Percentiles rank a stretch among this genome's conserved stretches.
These are phyloP conservation scores for Nicotiana noctiflora DNA, from an alignment of 257 asterid species.

Conservation along the genomic window DNA sequence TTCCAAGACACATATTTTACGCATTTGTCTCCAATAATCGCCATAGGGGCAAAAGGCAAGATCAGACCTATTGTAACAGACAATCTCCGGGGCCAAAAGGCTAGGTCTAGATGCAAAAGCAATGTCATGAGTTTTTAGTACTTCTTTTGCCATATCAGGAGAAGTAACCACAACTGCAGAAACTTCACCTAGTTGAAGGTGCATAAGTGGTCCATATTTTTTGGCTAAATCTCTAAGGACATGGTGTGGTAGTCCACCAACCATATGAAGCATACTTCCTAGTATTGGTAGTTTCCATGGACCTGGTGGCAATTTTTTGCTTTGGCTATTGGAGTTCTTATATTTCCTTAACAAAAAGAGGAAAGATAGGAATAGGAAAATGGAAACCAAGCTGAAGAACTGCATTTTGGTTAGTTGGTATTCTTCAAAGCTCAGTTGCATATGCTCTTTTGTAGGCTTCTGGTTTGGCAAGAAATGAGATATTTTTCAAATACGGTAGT, in stretches of 20 bases:
- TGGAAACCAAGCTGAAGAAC: not conserved
- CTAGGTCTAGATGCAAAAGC: conserved; percentile 19
- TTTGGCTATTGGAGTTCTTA: not conserved
- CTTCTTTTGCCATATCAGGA: conserved; percentile 16
- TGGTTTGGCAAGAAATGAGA: too few species aligned
- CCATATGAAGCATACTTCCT: conserved; percentile 25
- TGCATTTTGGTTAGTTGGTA: not conserved
- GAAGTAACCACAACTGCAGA: conserved; percentile 25
- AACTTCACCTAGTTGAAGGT: conserved; percentile 23
- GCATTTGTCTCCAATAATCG: conserved; percentile 29
- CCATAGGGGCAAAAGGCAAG: conserved; percentile 26
- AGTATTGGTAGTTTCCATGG: conserved; percentile 35
- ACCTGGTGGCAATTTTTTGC: conserved; percentile 26
- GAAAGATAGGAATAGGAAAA: not conserved
- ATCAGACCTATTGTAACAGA: conserved; percentile 22
- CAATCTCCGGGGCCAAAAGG: conserved; percentile 18
- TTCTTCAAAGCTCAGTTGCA: not conserved
- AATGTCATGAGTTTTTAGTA: conserved; percentile 22
- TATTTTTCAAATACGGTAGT: too few species aligned
- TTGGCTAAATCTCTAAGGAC: conserved; percentile 22
- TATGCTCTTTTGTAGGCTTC: not conserved
- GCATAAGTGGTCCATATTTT: conserved; percentile 31
- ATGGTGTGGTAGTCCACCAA: conserved; percentile 24
- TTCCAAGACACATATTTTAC: conserved; percentile 21
- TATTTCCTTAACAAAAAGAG: not conserved